Percentiles rank a stretch among this genome's conserved stretches.
phyloP scores from a whole-genome alignment of 768 basidiomycete species.

The Lactarius indigo region DNA sequence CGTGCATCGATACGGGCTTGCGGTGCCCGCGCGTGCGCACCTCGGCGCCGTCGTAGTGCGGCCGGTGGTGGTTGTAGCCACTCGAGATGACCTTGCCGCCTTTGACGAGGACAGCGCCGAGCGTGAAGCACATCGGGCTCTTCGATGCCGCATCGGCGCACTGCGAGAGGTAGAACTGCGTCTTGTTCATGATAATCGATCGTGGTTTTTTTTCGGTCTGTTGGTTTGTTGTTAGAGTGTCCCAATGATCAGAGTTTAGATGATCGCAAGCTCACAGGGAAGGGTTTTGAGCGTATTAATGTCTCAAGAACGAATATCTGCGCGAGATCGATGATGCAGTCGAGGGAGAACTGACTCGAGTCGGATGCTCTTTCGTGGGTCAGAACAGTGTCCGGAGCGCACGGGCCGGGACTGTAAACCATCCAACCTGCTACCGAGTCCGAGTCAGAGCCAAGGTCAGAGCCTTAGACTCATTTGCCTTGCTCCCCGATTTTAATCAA shows the following conservation, averaged over 20 bases:
- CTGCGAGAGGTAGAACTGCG: constrained; percentile 49
- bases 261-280: background rate
- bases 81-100: constrained; percentile 52
- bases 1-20: constrained; percentile 53
- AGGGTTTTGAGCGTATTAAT: background rate
- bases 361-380: background rate
- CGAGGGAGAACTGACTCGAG: background rate
- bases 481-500: too few relatives aligned
- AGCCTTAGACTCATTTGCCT: too few relatives aligned
- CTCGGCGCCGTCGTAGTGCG: constrained; percentile 50
- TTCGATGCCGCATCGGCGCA: constrained; percentile 47
- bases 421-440: too few relatives aligned
- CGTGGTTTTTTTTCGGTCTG: background rate
- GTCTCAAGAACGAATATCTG: background rate
- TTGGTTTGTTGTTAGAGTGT: background rate
- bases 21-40: constrained; percentile 37
- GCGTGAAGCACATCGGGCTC: constrained; percentile 48
- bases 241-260: background rate
- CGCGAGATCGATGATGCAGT: background rate
- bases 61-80: constrained; percentile 52
- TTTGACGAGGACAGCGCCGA: constrained; percentile 49
- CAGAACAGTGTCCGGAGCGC: background rate
- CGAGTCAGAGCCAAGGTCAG: too few relatives aligned
- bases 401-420: too few relatives aligned
- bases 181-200: constrained; percentile 40